Evolutionary conservation across 2,329 filamentous ascomycete species (phyloP).

Genomic region (Colletotrichum limetticola): DNA sequence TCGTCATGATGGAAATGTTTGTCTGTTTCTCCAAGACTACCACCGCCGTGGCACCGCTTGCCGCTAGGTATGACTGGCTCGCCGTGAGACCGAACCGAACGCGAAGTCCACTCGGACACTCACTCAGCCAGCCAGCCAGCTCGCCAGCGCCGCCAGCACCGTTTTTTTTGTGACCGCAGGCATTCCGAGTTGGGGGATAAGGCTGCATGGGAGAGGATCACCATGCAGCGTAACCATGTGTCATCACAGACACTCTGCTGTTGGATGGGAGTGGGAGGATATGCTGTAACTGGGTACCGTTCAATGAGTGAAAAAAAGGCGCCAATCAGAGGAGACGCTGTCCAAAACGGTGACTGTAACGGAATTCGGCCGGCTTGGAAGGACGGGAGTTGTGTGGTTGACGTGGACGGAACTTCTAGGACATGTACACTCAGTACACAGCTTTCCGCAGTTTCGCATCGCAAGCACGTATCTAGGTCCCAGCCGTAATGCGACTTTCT

Average conservation of each 20-base stretch:
- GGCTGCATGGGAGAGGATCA: constrained; percentile 32
- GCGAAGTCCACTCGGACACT: not conserved
- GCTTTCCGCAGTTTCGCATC: not conserved
- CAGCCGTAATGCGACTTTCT: not conserved
- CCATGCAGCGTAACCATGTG: constrained; percentile 26
- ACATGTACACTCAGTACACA: constrained; percentile 10
- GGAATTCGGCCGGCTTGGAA: not conserved
- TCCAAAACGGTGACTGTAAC: not conserved
- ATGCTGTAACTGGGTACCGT: not conserved
- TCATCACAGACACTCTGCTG: constrained; percentile 20
- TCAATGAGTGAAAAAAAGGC: not conserved
- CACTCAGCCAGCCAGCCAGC: not conserved
- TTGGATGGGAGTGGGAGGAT: not conserved
- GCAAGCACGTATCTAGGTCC: not conserved
- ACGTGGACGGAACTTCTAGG: constrained; percentile 4
- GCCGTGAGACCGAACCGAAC: not conserved
- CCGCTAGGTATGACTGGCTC: not conserved
- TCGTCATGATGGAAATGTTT: not conserved
- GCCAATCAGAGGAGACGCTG: not conserved
- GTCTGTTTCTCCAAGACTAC: no score
- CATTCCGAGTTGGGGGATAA: constrained; percentile 27
- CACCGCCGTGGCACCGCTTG: not conserved
- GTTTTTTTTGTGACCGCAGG: not conserved
- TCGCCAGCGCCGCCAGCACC: not conserved
- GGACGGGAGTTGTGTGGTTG: not conserved